Percentiles rank a stretch among this genome's conserved stretches.
Evolutionary conservation across 106 monocot species (phyloP).

Genomic region (Dendrobium catenatum): DNA sequence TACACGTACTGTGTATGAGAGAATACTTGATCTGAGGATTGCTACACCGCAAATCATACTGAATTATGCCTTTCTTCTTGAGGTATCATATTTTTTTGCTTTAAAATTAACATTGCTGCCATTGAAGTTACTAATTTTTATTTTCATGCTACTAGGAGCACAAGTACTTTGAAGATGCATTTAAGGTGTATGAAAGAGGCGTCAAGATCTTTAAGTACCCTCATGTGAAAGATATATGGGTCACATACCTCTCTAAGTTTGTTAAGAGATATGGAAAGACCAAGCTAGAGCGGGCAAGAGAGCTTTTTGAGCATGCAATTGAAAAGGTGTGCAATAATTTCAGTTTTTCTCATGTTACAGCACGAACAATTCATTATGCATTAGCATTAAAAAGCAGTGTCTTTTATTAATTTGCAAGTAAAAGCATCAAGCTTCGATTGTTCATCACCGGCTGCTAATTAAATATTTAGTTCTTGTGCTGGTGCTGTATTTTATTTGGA

Average conservation of each 20-base stretch:
- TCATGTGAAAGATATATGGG: conserved; percentile 96
- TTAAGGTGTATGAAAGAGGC: conserved; percentile 98
- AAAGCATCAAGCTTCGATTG: neutral
- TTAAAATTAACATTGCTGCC: neutral
- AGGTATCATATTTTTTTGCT: conserved; percentile 35
- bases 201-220: conserved; percentile 98
- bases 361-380: neutral
- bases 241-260: conserved; percentile 92
- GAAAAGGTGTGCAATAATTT: conserved; percentile 49
- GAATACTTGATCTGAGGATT: conserved; percentile 92
- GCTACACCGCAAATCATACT: conserved; percentile 94
- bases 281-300: conserved; percentile 84
- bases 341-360: neutral
- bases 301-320: conserved; percentile 86
- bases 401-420: neutral
- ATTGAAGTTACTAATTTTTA: neutral
- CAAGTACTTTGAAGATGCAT: conserved; percentile 98
- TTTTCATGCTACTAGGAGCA: conserved; percentile 40
- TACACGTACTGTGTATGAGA: conserved; percentile 84
- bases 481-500: neutral
- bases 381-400: neutral
- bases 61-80: conserved; percentile 90
- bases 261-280: conserved; percentile 83
- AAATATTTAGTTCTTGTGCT: neutral
- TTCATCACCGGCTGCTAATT: neutral